A percentile compares a stretch with the other conserved stretches of the same genome.
Evolutionary conservation across 129 eudicot genomes (phyloP).

Genomic region (Artemisia annua): DNA sequence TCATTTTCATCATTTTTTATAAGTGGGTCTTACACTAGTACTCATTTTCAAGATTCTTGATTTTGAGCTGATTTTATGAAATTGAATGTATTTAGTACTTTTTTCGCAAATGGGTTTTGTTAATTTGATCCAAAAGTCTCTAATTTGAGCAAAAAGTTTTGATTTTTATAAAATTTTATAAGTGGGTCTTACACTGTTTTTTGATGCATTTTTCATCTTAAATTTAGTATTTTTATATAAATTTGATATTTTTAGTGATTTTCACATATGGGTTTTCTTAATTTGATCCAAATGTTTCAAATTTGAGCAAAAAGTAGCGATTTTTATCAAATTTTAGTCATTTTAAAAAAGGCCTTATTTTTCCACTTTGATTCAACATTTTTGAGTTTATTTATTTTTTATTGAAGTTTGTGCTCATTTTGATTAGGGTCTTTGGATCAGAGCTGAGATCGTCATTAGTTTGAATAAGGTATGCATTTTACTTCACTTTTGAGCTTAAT

Average conservation of each 20-base stretch:
- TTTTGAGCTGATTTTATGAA: too few relatives aligned
- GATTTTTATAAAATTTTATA: constrained; percentile 6
- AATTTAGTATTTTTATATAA: background rate
- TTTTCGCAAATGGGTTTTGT: background rate
- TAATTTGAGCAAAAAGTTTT: background rate
- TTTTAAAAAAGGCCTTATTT: background rate
- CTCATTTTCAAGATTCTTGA: too few relatives aligned
- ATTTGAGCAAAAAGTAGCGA: constrained; percentile 10
- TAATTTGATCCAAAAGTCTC: background rate
- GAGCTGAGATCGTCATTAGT: constrained; percentile 1
- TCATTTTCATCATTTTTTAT: too few relatives aligned
- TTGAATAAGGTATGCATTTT: constrained; percentile 27
- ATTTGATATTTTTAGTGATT: background rate
- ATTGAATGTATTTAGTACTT: background rate
- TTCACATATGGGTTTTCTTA: background rate
- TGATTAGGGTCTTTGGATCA: constrained; percentile 33
- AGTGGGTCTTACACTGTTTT: constrained; percentile 32
- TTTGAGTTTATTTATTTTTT: background rate
- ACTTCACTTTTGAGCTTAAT: constrained; percentile 15
- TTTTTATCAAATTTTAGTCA: constrained; percentile 18
- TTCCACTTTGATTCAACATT: background rate
- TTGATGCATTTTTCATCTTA: background rate
- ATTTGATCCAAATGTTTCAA: constrained; percentile 18
- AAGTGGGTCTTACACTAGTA: too few relatives aligned
- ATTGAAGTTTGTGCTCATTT: constrained; percentile 18